Conservation (phyloP, 441 rosid species). For the Adansonia rubrostipa region DNA sequence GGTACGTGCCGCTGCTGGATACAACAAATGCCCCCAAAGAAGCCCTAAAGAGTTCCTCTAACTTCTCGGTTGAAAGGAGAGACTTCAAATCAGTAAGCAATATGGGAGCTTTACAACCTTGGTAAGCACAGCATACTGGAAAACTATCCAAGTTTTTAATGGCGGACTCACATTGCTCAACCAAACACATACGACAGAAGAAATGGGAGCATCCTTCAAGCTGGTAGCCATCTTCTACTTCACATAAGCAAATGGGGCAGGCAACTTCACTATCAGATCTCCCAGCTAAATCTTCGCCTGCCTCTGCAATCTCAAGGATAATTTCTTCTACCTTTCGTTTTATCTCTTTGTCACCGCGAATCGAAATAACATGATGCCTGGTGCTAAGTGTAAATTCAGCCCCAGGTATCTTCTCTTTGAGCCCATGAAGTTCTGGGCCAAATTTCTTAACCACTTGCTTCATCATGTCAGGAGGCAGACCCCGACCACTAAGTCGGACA, state of each 20-base stretch:
- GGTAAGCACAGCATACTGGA: constrained; percentile 59
- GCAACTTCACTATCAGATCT: constrained; percentile 37
- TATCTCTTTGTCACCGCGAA: constrained; percentile 54
- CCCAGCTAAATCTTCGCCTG: constrained; percentile 29
- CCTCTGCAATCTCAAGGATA: constrained; percentile 47
- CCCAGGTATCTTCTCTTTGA: constrained; percentile 58
- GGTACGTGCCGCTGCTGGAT: constrained; percentile 60
- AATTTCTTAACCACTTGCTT: constrained; percentile 67
- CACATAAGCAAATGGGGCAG: constrained; percentile 71
- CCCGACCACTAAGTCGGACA: constrained; percentile 57
- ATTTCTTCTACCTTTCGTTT: constrained; percentile 58
- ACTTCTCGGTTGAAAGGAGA: constrained; percentile 60
- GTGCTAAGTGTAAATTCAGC: constrained; percentile 59
- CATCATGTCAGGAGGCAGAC: constrained; percentile 66
- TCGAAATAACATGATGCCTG: constrained; percentile 51
- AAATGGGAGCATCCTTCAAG: constrained; percentile 66
- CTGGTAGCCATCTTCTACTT: constrained; percentile 58
- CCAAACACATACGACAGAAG: constrained; percentile 64
- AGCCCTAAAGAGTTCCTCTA: constrained; percentile 83
- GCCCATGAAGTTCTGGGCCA: constrained; percentile 69
- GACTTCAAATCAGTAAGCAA: constrained; percentile 62
- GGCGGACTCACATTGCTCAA: constrained; percentile 83
- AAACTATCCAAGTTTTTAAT: constrained; percentile 67
- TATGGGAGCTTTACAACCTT: constrained; percentile 54
- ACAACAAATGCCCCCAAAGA: constrained; percentile 67